Percentiles rank a stretch among this genome's conserved stretches.
Conservation (phyloP, 306 rosid genomes). For the Phaseolus lunatus region DNA sequence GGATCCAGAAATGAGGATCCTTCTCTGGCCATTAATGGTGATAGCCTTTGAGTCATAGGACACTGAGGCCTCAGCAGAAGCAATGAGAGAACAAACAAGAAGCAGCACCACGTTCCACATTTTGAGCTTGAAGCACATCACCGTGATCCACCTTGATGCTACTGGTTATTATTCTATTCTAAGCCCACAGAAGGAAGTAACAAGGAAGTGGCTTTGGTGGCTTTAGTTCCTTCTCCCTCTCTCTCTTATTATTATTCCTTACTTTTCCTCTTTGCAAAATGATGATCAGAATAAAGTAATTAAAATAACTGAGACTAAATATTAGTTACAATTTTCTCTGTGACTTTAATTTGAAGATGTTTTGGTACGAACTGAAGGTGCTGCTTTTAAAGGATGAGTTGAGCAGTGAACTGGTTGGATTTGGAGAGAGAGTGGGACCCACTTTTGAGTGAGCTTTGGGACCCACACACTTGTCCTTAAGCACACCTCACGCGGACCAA, state of each 20-base stretch:
- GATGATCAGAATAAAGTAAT: conserved; percentile 11
- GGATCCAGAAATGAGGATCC: conserved; percentile 96
- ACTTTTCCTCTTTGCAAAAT: conserved; percentile 26
- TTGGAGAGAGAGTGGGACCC: conserved; percentile 50
- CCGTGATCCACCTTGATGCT: conserved; percentile 41
- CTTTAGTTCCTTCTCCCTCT: conserved; percentile 20
- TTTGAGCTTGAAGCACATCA: conserved; percentile 63
- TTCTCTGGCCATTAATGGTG: conserved; percentile 91
- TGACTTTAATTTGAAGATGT: neutral
- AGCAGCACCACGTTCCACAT: conserved; percentile 64
- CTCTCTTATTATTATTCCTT: neutral
- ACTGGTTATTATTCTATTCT: conserved; percentile 46
- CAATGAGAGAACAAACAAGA: conserved; percentile 48
- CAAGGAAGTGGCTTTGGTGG: conserved; percentile 49
- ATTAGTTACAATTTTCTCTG: neutral
- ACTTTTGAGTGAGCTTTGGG: conserved; percentile 34
- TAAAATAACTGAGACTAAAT: neutral
- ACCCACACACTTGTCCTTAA: conserved; percentile 45
- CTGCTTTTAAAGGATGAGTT: conserved; percentile 57
- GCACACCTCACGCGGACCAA: neutral
- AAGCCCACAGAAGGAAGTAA: conserved; percentile 40
- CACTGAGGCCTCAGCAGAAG: conserved; percentile 72
- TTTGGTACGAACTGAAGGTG: conserved; percentile 43
- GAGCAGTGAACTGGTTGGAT: neutral
- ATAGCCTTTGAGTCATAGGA: conserved; percentile 90